A percentile compares a stretch with the other conserved stretches of the same genome.
Evolutionary conservation across 148 eudicot species (phyloP).

Genomic region (Euryodendron excelsum): DNA sequence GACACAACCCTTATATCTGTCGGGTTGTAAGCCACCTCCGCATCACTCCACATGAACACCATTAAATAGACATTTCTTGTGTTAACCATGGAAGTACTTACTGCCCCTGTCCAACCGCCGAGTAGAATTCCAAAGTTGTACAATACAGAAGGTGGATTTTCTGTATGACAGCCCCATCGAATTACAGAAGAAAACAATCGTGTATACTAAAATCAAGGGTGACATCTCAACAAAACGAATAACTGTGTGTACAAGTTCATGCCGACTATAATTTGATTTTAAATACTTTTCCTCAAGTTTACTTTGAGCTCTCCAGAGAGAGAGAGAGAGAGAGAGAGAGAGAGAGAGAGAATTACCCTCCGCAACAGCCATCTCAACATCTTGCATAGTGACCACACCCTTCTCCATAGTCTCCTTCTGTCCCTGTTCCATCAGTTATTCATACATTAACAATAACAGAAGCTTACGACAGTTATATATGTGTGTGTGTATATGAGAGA

Average conservation of each 20-base stretch:
- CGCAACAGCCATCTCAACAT: constrained; percentile 78
- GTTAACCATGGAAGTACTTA: too few relatives aligned
- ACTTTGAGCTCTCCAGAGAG: background rate
- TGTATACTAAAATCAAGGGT: background rate
- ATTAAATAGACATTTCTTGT: too few relatives aligned
- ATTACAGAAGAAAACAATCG: background rate
- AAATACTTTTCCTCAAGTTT: background rate
- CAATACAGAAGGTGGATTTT: background rate
- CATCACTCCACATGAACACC: too few relatives aligned
- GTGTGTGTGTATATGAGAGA: background rate
- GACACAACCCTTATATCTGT: too few relatives aligned
- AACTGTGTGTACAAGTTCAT: background rate
- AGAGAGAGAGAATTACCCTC: constrained; percentile 38
- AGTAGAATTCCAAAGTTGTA: too few relatives aligned
- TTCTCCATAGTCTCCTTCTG: constrained; percentile 76
- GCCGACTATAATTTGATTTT: background rate
- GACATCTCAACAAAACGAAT: background rate
- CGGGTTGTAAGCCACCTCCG: too few relatives aligned
- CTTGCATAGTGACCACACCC: constrained; percentile 72
- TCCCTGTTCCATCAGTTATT: constrained; percentile 41
- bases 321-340: too few relatives aligned
- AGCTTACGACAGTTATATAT: background rate
- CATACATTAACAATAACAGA: constrained; percentile 8
- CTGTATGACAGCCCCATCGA: background rate
- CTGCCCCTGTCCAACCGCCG: too few relatives aligned